Evolutionary conservation across 805 yeast genomes (phyloP).

Genomic region (Hemisphaericaspora nanyangensis): DNA sequence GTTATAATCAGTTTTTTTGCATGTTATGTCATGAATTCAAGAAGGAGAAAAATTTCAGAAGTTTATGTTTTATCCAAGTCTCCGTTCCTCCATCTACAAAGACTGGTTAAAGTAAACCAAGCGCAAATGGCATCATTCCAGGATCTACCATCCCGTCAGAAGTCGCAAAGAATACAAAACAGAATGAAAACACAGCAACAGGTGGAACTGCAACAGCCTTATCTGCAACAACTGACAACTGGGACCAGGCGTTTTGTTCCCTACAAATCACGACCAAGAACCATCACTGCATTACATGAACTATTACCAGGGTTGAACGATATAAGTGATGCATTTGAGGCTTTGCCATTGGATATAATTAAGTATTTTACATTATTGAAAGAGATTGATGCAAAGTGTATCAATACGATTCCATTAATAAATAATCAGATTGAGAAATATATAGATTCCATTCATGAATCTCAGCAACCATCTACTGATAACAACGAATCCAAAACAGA

Average conservation of each 20-base stretch:
- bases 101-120: too few species aligned
- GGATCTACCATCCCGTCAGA: conserved; percentile 25
- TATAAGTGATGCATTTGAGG: conserved; percentile 85
- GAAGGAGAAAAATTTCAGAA: too few species aligned
- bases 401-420: conserved; percentile 65
- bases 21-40: too few species aligned
- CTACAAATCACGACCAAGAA: conserved; percentile 31
- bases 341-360: conserved; percentile 78
- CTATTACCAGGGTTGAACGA: conserved; percentile 83
- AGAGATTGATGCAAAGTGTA: conserved; percentile 94
- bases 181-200: conserved; percentile 8
- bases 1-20: too few species aligned
- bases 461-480: background rate
- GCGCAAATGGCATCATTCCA: conserved; percentile 12
- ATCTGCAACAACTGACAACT: conserved; percentile 9
- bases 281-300: conserved; percentile 32
- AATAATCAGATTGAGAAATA: conserved; percentile 51
- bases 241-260: conserved; percentile 23
- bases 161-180: conserved; percentile 18
- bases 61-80: too few species aligned
- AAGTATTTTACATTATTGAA: conserved; percentile 82
- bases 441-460: conserved; percentile 19
- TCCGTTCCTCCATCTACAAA: too few species aligned
- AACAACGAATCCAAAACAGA: conserved; percentile 2
- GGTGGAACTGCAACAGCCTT: background rate